A percentile compares a stretch with the other conserved stretches of the same genome.
phyloP scores from a whole-genome alignment of 2,329 filamentous ascomycete species.

The Elsinoe perseae region DNA sequence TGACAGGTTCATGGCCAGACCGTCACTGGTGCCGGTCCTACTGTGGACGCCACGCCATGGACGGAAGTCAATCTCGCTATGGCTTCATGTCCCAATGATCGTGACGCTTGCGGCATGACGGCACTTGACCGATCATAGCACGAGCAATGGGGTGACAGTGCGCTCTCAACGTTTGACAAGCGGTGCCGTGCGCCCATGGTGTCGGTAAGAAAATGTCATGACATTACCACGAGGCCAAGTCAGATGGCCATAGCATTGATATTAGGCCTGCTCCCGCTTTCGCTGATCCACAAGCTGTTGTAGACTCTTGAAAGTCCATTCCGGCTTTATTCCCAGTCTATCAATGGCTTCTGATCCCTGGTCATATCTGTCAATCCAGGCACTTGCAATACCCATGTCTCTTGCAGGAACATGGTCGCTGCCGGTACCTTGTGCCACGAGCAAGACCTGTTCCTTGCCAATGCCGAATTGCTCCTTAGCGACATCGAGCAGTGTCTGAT shows the following conservation, averaged over 20 bases:
- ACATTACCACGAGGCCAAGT: background rate
- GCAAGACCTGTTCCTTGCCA: conserved; percentile 1
- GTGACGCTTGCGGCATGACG: background rate
- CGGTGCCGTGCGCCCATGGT: background rate
- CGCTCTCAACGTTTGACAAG: background rate
- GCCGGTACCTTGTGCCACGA: conserved; percentile 7
- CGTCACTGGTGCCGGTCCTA: too few species aligned
- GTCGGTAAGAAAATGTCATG: background rate
- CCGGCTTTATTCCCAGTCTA: background rate
- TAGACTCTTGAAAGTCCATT: conserved; percentile 1
- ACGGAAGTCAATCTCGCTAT: background rate
- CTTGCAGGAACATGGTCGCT: conserved; percentile 11
- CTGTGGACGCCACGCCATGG: too few species aligned
- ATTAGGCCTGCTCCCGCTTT: background rate
- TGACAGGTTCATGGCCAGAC: background rate
- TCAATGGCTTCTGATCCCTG: background rate
- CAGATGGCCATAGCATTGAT: background rate
- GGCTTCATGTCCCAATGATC: background rate
- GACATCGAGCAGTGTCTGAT: conserved; percentile 6
- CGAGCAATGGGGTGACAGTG: background rate
- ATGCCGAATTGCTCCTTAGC: conserved; percentile 1
- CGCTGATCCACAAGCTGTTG: background rate
- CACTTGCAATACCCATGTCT: conserved; percentile 11
- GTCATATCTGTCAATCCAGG: conserved; percentile 12
- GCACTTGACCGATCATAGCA: background rate